These are phyloP conservation scores for Vararia minispora DNA, from an alignment of 768 basidiomycete genomes.

Conservation along the genomic window DNA sequence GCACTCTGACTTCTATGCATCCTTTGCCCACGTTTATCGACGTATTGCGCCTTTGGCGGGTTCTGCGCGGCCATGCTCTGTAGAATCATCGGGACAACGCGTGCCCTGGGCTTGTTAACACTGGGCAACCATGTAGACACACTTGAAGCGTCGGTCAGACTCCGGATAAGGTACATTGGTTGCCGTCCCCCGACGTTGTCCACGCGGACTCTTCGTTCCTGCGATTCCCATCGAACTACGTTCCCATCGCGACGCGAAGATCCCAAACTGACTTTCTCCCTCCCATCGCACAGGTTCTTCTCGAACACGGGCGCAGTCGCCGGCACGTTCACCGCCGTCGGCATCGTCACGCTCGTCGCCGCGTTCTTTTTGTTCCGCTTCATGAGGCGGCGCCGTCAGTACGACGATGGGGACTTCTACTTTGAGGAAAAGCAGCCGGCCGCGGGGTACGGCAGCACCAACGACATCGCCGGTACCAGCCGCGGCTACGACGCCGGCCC, in stretches of 20 bases:
- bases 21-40: too few species aligned
- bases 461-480: neutral
- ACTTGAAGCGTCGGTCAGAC: too few species aligned
- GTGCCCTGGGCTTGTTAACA: too few species aligned
- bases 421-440: conserved; percentile 7
- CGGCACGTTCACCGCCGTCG: conserved; percentile 17
- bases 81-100: too few species aligned
- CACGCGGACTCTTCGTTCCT: neutral
- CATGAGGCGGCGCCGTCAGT: conserved; percentile 1
- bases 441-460: neutral
- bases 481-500: conserved; percentile 4
- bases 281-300: too few species aligned
- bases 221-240: too few species aligned
- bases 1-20: too few species aligned
- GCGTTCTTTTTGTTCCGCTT: neutral
- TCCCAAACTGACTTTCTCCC: too few species aligned
- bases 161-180: conserved; percentile 1
- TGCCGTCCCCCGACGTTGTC: neutral
- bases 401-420: conserved; percentile 1
- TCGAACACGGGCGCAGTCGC: conserved; percentile 10
- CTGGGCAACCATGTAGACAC: too few species aligned
- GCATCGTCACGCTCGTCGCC: conserved; percentile 12
- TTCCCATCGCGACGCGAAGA: too few species aligned
- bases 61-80: too few species aligned
- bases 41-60: too few species aligned